Evolutionary conservation across 1,284 basidiomycete species (phyloP).

Genomic region (Phellinidium pouzarii): DNA sequence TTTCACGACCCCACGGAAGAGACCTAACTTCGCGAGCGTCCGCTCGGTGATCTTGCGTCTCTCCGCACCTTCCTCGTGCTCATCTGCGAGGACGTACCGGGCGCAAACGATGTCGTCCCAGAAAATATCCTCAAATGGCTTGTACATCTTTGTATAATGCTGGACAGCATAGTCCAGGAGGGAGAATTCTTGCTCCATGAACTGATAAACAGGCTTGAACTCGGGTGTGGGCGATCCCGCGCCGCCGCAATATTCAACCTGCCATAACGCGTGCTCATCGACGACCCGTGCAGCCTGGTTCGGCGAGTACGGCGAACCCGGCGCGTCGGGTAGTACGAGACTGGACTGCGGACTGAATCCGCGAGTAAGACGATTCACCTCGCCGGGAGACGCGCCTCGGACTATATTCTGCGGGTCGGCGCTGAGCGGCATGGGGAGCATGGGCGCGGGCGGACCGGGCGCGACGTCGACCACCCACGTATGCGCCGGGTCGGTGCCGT

Average conservation of each 20-base stretch:
- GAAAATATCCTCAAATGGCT: constrained; percentile 12
- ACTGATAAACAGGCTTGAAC: constrained; percentile 4
- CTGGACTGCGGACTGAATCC: constrained; percentile 8
- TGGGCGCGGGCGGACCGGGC: constrained; percentile 17
- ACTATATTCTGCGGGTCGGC: constrained; percentile 10
- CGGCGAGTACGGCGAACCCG: not conserved
- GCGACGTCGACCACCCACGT: constrained; percentile 21
- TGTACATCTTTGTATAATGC: constrained; percentile 14
- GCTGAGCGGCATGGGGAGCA: constrained; percentile 19
- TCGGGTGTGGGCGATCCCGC: not conserved
- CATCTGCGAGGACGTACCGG: constrained; percentile 1
- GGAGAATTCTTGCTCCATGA: constrained; percentile 9
- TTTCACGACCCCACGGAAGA: constrained; percentile 8
- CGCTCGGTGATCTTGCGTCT: constrained; percentile 2
- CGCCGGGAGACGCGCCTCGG: not conserved
- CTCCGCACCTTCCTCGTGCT: not conserved
- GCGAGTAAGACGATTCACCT: constrained; percentile 1
- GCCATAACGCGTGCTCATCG: constrained; percentile 7
- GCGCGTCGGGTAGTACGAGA: not conserved
- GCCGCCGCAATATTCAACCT: constrained; percentile 3
- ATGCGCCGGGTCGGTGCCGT: constrained; percentile 12
- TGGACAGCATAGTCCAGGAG: constrained; percentile 4
- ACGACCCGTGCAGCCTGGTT: constrained; percentile 1
- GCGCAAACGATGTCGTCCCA: constrained; percentile 3
- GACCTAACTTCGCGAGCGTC: not conserved